Evolutionary conservation across 768 basidiomycete species (phyloP), one percentile per base, ranked within the genome.

Genomic region (Phaeotremella fagi): DNA sequence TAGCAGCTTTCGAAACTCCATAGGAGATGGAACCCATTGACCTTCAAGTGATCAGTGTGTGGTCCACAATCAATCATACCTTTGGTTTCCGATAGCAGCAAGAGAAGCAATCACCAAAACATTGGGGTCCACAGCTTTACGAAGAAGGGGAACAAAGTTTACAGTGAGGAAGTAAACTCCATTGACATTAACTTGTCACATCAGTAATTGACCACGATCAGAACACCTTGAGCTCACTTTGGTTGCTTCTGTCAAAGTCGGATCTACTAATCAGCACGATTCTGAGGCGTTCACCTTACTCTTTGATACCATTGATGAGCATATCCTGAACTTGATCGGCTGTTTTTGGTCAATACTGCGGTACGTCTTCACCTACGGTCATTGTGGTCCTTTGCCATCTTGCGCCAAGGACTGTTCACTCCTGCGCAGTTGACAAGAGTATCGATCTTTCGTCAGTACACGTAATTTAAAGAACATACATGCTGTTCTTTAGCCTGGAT

Each of bases 391-490:
- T 33, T 61, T 24, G 50, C 54, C 29, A 25, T 28, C 4, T 31
- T 55, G 37, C 54, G 55, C 54, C 66, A 71, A 3, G 52, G 54
- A n/a, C 44, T 54, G 11, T 55, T 52, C 3, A 73, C 64, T 0
- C 70, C 72, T 0, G 72, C 69, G 41, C 70, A 69, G 48, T 73
- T 73, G 55, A 73, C 56, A 24, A 73, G 54, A 6, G 57, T 54
- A 47, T 72, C 66, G 20, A 54, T 14, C 29, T 24, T 48, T 7
- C 18, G 14, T 18, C 14, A 5, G n/a, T 20, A 27, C 12, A 22
- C 27, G 12, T 4, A 7, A 12, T 9, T 9, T 15, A 11, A 23
- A 18, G n/a, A 45, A 26, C 46, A 15, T 23, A 60, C 59, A 11
- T 27, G 42, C 14, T 42, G 35, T 35, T 57, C 55, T n/a, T 58